These are phyloP conservation scores for Dryas drummondii DNA, from an alignment of 306 rosid species.

Conservation along the genomic window DNA sequence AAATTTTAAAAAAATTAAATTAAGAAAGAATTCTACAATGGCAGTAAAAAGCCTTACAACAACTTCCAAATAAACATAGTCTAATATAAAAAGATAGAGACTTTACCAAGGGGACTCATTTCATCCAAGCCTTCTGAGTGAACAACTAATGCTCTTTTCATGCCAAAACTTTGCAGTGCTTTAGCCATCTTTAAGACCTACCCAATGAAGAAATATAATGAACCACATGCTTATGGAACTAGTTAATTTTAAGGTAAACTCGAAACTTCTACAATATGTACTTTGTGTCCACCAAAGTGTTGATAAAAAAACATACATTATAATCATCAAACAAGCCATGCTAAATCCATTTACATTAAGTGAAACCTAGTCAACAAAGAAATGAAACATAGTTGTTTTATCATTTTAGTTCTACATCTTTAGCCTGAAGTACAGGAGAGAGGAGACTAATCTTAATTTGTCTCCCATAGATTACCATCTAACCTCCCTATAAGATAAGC, in stretches of 20 bases:
- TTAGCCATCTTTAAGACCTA: conserved; percentile 91
- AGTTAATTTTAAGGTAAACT: neutral
- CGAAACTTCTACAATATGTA: neutral
- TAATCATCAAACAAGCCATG: neutral
- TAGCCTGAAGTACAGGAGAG: neutral
- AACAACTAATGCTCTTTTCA: conserved; percentile 94
- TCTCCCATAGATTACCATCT: neutral
- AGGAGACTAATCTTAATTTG: neutral
- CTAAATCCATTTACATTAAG: neutral
- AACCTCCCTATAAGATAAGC: neutral
- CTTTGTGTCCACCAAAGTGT: neutral
- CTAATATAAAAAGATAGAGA: conserved; percentile 15
- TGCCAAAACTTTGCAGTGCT: conserved; percentile 75
- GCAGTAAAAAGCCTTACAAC: neutral
- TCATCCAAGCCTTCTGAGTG: conserved; percentile 97
- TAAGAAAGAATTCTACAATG: neutral
- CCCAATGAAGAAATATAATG: conserved; percentile 21
- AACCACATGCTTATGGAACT: neutral
- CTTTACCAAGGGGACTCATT: conserved; percentile 93
- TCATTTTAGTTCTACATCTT: neutral
- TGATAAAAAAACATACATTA: neutral
- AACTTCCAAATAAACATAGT: conserved; percentile 10
- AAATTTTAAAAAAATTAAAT: neutral
- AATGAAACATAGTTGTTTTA: neutral
- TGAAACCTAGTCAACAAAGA: neutral